phyloP scores from a whole-genome alignment of 441 rosid genomes.

The Adansonia madagascariensis region DNA sequence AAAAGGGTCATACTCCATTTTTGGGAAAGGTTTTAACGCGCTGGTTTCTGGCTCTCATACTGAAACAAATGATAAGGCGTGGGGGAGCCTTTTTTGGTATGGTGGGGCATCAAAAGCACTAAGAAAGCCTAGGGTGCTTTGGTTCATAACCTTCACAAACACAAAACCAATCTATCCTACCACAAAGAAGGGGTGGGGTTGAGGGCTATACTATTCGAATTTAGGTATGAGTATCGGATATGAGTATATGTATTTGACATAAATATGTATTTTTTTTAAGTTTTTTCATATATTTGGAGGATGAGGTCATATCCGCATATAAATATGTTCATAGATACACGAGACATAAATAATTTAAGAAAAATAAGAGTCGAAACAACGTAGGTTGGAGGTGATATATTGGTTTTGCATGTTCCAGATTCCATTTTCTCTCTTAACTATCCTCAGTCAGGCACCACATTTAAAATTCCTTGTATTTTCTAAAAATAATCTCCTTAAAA shows the following conservation, averaged over 20 bases:
- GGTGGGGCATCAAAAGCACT: constrained; percentile 50
- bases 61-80: constrained; percentile 4
- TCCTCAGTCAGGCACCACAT: constrained; percentile 38
- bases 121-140: constrained; percentile 19
- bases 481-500: neutral
- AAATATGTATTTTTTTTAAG: too few species aligned
- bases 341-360: too few species aligned
- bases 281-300: too few species aligned
- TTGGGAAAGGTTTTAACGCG: neutral
- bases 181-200: constrained; percentile 20
- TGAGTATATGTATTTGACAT: too few species aligned
- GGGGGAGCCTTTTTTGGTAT: neutral
- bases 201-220: neutral
- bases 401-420: constrained; percentile 34
- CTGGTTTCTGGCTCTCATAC: neutral
- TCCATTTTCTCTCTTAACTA: constrained; percentile 22
- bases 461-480: constrained; percentile 16
- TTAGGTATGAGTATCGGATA: neutral
- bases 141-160: constrained; percentile 35
- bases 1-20: neutral
- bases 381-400: constrained; percentile 12
- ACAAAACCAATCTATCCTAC: constrained; percentile 27
- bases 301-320: too few species aligned
- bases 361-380: too few species aligned
- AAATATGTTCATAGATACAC: neutral